Percentiles rank a stretch among this genome's conserved stretches.
These are phyloP conservation scores for Salvia hispanica DNA, from an alignment of 257 asterid genomes.

Conservation along the genomic window DNA sequence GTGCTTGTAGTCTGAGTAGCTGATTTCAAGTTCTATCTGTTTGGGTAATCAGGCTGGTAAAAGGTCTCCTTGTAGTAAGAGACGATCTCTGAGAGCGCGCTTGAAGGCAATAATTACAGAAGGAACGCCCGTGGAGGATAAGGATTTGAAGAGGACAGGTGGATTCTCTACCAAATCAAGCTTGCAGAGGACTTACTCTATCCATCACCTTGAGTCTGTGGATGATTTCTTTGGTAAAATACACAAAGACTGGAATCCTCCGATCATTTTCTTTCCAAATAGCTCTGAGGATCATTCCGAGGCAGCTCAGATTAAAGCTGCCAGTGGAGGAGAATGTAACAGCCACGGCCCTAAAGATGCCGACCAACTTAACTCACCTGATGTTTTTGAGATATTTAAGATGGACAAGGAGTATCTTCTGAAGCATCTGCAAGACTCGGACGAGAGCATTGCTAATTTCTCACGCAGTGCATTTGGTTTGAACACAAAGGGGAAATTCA, in stretches of 20 bases:
- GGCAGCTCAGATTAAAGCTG: slow-evolving; percentile 12
- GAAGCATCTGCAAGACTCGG: slow-evolving; percentile 41
- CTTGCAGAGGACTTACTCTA: slow-evolving; percentile 57
- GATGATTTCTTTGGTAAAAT: slow-evolving; percentile 37
- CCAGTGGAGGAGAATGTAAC: slow-evolving; percentile 1
- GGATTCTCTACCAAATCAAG: slow-evolving; percentile 33
- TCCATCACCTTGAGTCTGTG: slow-evolving; percentile 60
- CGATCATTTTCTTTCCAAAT: slow-evolving; percentile 41
- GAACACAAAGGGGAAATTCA: slow-evolving; percentile 37
- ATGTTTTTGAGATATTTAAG: slow-evolving; percentile 49
- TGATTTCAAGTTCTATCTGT: slow-evolving; percentile 18
- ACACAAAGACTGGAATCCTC: slow-evolving; percentile 46
- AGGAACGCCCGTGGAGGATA: slow-evolving; percentile 40
- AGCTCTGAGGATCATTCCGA: not conserved
- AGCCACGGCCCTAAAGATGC: slow-evolving; percentile 21
- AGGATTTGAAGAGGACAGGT: slow-evolving; percentile 10
- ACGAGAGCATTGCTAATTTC: slow-evolving; percentile 37
- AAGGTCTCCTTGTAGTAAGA: slow-evolving; percentile 37
- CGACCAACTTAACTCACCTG: slow-evolving; percentile 6
- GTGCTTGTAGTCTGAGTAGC: not conserved
- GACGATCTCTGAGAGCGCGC: slow-evolving; percentile 58
- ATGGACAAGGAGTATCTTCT: slow-evolving; percentile 54
- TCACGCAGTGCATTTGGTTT: slow-evolving; percentile 37
- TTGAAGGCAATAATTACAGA: slow-evolving; percentile 54
- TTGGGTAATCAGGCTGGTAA: slow-evolving; percentile 42